Evolutionary conservation across 352 stramenopile species (phyloP), one percentile per base, ranked within the genome.

Genomic region (Pythium pectinolyticum): DNA sequence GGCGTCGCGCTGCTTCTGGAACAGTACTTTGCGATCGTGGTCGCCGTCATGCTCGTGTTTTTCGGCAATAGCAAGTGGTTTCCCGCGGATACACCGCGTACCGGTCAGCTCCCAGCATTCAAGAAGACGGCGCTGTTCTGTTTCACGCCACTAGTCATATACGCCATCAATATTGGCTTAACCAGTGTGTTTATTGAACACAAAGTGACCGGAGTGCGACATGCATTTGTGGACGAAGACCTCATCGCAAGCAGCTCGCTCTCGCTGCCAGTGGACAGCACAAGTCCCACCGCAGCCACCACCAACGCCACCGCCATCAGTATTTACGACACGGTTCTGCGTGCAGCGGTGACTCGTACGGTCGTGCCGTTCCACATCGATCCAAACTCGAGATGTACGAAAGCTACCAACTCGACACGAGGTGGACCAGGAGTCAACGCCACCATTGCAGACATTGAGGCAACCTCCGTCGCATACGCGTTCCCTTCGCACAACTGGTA

Each of bases 111-210:
- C 5, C 66, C 46, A 9, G 34, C 8, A 15, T 45, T 75, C 67
- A 83, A 83, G 62, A 55, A 40, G 6, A 30, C 51, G 9, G 41
- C 60, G n/a, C 50, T 80, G 10, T 70, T 77, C 48, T 66, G 58
- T 45, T 73, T 78, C 53, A 61, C 41, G 9, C 75, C 75, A 11
- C 34, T 72, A 19, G 40, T 76, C 12, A 68, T 77, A 57, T 83
- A 77, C 61, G 53, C 78, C 22, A 43, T 83, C 27, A 80, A 78
- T 45, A 63, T 80, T 15, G 75, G 66, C 1, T 65, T 83, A 49
- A 66, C 75, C 0, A 72, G 69, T 57, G 69, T 78, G 55, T 80
- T 77, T 41, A 74, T 81, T 53, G 68, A 81, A 24, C 64, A 78
- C 57, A 73, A 41, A 1, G 66, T 70, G 31, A 65, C 67, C 0